Conservation (phyloP, 169 alveolate species). For the Gregarina niphandrodes region DNA sequence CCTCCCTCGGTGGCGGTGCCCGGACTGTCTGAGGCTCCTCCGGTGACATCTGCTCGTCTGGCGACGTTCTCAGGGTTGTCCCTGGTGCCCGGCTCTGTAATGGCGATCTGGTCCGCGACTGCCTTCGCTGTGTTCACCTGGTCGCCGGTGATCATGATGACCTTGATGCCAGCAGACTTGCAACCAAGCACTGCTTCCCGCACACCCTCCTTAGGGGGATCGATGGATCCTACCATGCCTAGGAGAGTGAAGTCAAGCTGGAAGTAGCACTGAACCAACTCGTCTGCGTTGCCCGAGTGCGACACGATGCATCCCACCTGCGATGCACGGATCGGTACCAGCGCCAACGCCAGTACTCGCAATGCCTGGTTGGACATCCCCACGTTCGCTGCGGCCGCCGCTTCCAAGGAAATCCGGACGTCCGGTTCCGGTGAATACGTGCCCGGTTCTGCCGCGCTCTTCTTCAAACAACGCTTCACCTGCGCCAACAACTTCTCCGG, state of each 20-base stretch:
- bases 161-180: conserved; percentile 82
- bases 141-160: conserved; percentile 97
- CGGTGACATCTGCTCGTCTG: not conserved
- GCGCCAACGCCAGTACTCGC: conserved; percentile 50
- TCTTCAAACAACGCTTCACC: no score
- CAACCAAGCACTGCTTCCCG: conserved; percentile 79
- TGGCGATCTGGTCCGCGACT: conserved; percentile 61
- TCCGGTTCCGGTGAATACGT: no score
- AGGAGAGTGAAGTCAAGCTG: no score
- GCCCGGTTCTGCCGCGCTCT: no score
- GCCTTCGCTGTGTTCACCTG: conserved; percentile 85
- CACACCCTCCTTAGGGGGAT: conserved; percentile 90
- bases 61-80: conserved; percentile 1
- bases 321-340: conserved; percentile 40
- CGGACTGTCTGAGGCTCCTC: not conserved
- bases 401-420: no score
- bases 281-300: no score
- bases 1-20: no score
- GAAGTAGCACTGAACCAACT: no score
- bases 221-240: conserved; percentile 65
- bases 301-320: no score
- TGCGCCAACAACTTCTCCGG: no score
- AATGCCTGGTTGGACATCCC: conserved; percentile 41
- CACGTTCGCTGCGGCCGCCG: no score
- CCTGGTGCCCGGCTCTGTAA: conserved; percentile 27